Evolutionary conservation across 306 rosid genomes (phyloP).

Genomic region (Biancaea sappan): DNA sequence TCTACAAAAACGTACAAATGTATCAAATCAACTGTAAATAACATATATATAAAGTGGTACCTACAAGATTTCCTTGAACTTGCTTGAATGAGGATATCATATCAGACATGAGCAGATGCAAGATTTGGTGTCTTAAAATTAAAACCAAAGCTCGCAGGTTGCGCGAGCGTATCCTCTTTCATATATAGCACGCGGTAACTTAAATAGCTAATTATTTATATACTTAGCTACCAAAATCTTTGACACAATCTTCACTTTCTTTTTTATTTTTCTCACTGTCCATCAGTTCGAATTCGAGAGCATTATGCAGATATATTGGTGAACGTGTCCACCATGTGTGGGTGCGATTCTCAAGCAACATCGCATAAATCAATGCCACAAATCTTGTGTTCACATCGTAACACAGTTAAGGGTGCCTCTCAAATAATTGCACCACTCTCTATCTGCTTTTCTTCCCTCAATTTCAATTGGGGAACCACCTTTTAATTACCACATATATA

Average conservation of each 20-base stretch:
- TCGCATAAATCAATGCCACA: conserved; percentile 31
- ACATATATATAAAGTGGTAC: too few relatives aligned
- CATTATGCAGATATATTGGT: not conserved
- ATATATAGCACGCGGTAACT: conserved; percentile 10
- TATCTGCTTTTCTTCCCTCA: conserved; percentile 39
- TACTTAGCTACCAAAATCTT: conserved; percentile 33
- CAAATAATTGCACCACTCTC: conserved; percentile 50
- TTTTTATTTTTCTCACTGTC: not conserved
- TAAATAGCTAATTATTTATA: too few relatives aligned
- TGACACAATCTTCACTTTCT: conserved; percentile 28
- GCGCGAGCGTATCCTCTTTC: conserved; percentile 20
- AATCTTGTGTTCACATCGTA: conserved; percentile 28
- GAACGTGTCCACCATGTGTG: conserved; percentile 41
- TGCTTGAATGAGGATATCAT: conserved; percentile 20
- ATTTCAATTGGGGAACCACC: conserved; percentile 27
- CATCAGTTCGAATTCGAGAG: not conserved
- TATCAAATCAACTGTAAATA: too few relatives aligned
- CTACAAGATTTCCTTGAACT: conserved; percentile 17
- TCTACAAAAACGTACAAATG: too few relatives aligned
- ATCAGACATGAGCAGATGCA: conserved; percentile 8
- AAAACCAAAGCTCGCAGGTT: not conserved
- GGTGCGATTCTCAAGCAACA: conserved; percentile 40
- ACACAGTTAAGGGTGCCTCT: conserved; percentile 45
- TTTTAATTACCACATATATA: conserved; percentile 16
- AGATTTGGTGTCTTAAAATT: conserved; percentile 30